A percentile compares a stretch with the other conserved stretches of the same genome.
phyloP scores from a whole-genome alignment of 2,329 filamentous ascomycete genomes.

The Canariomyces notabilis region DNA sequence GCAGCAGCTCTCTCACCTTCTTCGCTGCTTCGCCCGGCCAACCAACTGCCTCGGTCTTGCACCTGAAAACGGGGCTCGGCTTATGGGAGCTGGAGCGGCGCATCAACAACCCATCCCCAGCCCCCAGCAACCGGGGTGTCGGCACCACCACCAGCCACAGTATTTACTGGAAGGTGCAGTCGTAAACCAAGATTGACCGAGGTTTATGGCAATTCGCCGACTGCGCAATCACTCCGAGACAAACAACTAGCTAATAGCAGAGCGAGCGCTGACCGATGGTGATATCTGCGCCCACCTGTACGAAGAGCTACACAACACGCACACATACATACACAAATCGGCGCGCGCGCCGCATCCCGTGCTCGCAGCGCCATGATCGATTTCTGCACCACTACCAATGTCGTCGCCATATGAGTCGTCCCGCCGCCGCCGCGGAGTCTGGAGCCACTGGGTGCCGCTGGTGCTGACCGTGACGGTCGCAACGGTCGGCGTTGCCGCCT shows the following conservation, averaged over 20 bases:
- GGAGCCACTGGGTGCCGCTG: conserved; percentile 86
- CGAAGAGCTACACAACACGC: not conserved
- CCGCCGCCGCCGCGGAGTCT: conserved; percentile 57
- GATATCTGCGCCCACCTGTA: not conserved
- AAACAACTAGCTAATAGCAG: not conserved
- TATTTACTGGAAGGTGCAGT: no score
- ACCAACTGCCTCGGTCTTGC: conserved; percentile 26
- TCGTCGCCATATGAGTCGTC: conserved; percentile 60
- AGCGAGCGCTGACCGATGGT: conserved; percentile 2
- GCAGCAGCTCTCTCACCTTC: conserved; percentile 17
- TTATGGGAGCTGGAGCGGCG: conserved; percentile 12
- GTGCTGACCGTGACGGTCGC: conserved; percentile 82
- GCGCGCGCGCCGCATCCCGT: conserved; percentile 2
- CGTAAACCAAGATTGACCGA: no score
- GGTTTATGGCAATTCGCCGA: no score
- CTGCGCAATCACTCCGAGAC: no score
- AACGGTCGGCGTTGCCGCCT: conserved; percentile 78
- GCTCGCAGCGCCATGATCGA: conserved; percentile 35
- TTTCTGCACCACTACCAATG: conserved; percentile 44
- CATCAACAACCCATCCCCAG: conserved; percentile 18
- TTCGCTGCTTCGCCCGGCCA: conserved; percentile 23
- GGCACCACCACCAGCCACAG: conserved; percentile 16
- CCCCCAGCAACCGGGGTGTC: not conserved
- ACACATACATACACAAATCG: not conserved
- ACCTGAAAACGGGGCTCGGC: conserved; percentile 21